Conservation (phyloP, 2,329 filamentous ascomycete species). For the Colletotrichum viniferum region DNA sequence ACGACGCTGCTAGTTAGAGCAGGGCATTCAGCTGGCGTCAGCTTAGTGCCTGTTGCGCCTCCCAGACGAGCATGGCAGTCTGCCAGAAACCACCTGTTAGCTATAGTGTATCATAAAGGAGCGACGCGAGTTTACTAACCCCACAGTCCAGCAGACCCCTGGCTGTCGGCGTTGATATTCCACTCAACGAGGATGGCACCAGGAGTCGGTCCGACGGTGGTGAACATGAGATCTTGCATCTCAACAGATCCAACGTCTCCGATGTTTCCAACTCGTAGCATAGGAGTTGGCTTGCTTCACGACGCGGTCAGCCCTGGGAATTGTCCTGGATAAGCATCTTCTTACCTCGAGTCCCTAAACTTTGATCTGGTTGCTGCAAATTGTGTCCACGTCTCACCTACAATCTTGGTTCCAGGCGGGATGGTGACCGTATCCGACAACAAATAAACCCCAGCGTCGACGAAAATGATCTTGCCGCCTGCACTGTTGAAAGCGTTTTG, state of each 20-base stretch:
- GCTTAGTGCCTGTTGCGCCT: slow-evolving; percentile 68
- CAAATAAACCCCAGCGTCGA: not conserved
- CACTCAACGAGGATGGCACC: slow-evolving; percentile 36
- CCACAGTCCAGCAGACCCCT: not conserved
- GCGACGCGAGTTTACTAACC: not conserved
- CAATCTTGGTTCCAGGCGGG: not conserved
- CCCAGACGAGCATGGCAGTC: slow-evolving; percentile 75
- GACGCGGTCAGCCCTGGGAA: not conserved
- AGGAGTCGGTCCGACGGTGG: slow-evolving; percentile 70
- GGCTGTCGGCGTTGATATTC: not conserved
- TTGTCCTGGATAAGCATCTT: not conserved
- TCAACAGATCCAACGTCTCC: slow-evolving; percentile 69
- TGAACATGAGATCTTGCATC: slow-evolving; percentile 71
- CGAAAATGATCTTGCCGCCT: not conserved
- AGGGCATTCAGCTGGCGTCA: slow-evolving; percentile 66
- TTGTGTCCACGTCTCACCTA: not conserved
- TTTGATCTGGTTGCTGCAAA: not conserved
- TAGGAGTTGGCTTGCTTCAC: slow-evolving; percentile 23
- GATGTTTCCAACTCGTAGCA: slow-evolving; percentile 67
- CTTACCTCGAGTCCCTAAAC: not conserved
- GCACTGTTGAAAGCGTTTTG: not conserved
- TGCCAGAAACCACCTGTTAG: not conserved
- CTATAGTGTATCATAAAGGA: not conserved
- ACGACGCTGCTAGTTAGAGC: slow-evolving; percentile 48
- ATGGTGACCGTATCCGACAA: not conserved